Conservation (phyloP, 2,329 filamentous ascomycete species). For the Nemania bipapillata region DNA sequence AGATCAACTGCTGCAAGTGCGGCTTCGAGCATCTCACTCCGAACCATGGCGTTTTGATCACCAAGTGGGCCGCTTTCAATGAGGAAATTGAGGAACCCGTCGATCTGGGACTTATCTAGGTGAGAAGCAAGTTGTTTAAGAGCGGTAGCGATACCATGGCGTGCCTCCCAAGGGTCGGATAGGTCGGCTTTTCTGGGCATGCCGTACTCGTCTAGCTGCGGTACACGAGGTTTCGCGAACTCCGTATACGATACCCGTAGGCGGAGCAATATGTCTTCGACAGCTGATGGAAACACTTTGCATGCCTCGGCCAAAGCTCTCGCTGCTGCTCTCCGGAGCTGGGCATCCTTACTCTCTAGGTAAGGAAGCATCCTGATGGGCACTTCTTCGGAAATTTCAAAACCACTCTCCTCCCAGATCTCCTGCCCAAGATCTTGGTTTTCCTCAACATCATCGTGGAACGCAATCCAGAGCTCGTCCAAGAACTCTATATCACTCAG, state of each 20-base stretch:
- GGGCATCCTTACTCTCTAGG: slow-evolving; percentile 79
- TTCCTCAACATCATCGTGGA: slow-evolving; percentile 88
- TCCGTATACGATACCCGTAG: slow-evolving; percentile 79
- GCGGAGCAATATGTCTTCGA: slow-evolving; percentile 70
- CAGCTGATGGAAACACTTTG: slow-evolving; percentile 66
- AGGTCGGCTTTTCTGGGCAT: slow-evolving; percentile 92
- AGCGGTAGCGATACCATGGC: slow-evolving; percentile 87
- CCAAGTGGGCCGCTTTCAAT: slow-evolving; percentile 88
- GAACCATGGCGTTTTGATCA: slow-evolving; percentile 79
- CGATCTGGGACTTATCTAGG: slow-evolving; percentile 75
- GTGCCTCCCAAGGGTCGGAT: slow-evolving; percentile 88
- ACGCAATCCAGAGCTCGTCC: slow-evolving; percentile 92
- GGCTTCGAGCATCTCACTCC: slow-evolving; percentile 91
- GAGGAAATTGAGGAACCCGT: slow-evolving; percentile 83
- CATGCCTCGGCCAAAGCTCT: slow-evolving; percentile 82
- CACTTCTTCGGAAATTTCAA: slow-evolving; percentile 73
- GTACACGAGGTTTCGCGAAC: slow-evolving; percentile 82
- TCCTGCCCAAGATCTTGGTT: slow-evolving; percentile 84
- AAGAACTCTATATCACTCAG: slow-evolving; percentile 87
- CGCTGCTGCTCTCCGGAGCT: slow-evolving; percentile 84
- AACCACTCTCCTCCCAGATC: slow-evolving; percentile 94
- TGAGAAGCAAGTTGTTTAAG: slow-evolving; percentile 82
- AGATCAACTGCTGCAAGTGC: slow-evolving; percentile 82
- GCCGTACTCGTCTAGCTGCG: slow-evolving; percentile 89
- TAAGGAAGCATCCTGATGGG: slow-evolving; percentile 78